Conservation (phyloP, 1,139 yeast species). For the Taiozyma sp. region DNA sequence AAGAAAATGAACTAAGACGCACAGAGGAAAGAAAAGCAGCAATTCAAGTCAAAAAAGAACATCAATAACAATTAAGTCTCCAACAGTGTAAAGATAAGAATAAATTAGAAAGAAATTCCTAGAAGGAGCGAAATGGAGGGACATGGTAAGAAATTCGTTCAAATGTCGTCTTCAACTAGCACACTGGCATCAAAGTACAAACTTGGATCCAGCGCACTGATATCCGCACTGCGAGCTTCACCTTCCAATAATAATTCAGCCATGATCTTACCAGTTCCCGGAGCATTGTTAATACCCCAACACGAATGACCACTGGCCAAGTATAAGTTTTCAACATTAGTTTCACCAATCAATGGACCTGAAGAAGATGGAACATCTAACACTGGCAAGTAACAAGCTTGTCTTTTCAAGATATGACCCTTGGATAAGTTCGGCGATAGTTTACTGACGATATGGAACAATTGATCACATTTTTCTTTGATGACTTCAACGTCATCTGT, state of each 20-base stretch:
- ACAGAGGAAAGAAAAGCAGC: neutral
- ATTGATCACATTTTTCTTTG: constrained; percentile 80
- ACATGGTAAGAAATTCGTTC: neutral
- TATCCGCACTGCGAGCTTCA: constrained; percentile 70
- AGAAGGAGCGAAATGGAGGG: neutral
- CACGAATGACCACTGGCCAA: constrained; percentile 94
- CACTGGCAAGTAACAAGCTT: constrained; percentile 95
- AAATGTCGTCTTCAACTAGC: constrained; percentile 15
- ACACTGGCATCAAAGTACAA: constrained; percentile 72
- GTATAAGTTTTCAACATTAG: constrained; percentile 73
- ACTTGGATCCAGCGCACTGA: constrained; percentile 79
- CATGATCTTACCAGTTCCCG: constrained; percentile 91
- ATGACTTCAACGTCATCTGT: constrained; percentile 92
- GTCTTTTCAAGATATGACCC: constrained; percentile 79
- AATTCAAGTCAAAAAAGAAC: neutral
- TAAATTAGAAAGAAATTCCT: too few species aligned
- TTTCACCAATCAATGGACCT: constrained; percentile 93
- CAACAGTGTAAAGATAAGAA: neutral
- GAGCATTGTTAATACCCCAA: constrained; percentile 98
- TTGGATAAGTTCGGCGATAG: constrained; percentile 65
- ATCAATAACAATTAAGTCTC: neutral
- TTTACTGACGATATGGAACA: constrained; percentile 78
- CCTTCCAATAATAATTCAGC: constrained; percentile 88
- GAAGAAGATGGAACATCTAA: constrained; percentile 87
- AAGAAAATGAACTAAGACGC: neutral